Evolutionary conservation across 768 basidiomycete species (phyloP).

Genomic region (Mycena capillaripes): DNA sequence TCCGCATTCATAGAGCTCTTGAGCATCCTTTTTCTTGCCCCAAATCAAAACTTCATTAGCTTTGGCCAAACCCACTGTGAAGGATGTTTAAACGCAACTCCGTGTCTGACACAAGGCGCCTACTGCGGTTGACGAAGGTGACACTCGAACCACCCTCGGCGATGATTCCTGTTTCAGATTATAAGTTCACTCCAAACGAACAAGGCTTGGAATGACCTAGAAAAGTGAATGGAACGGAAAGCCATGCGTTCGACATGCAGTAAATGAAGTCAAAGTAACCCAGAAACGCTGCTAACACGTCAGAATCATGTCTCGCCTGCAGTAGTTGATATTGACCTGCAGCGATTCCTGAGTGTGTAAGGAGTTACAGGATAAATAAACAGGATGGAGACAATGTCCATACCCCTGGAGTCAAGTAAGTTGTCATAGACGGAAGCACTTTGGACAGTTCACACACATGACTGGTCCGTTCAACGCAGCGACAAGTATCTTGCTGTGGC

Average conservation of each 20-base stretch:
- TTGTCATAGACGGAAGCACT: background rate
- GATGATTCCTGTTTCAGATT: conserved; percentile 66
- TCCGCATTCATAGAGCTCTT: conserved; percentile 70
- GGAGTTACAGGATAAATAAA: background rate
- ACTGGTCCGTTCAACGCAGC: conserved; percentile 83
- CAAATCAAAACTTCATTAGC: conserved; percentile 82
- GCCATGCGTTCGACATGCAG: conserved; percentile 70
- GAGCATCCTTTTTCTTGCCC: conserved; percentile 74
- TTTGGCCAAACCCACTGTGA: conserved; percentile 73
- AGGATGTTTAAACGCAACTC: conserved; percentile 2
- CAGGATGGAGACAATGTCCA: conserved; percentile 18
- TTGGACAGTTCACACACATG: conserved; percentile 46
- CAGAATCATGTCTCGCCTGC: background rate
- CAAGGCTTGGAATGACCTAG: conserved; percentile 56
- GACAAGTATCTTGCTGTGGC: conserved; percentile 77
- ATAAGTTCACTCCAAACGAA: conserved; percentile 2
- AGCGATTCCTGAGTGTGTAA: conserved; percentile 64
- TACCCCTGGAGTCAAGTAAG: conserved; percentile 55
- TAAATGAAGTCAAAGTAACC: conserved; percentile 86
- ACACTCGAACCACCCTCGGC: conserved; percentile 80
- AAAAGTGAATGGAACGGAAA: conserved; percentile 78
- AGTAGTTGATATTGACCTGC: conserved; percentile 59
- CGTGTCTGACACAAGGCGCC: conserved; percentile 34
- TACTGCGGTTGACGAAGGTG: conserved; percentile 76
- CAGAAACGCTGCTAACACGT: conserved; percentile 63